Conservation (phyloP, 2,329 filamentous ascomycete genomes). For the Pleoardoris graminearum region DNA sequence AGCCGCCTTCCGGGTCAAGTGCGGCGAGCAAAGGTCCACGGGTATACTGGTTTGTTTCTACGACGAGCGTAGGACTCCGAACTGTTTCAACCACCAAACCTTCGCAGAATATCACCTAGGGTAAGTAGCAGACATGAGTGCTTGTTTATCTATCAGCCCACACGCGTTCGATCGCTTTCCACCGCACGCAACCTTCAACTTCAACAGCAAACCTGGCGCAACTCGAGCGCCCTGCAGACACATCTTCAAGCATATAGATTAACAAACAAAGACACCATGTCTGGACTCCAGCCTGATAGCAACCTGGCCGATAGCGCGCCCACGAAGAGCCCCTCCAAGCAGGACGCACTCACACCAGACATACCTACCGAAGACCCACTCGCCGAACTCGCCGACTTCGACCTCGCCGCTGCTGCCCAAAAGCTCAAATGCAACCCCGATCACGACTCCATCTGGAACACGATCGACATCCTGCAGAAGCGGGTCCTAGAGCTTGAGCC, state of each 20-base stretch:
- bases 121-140: background rate
- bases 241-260: background rate
- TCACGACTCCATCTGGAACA: background rate
- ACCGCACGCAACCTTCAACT: background rate
- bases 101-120: background rate
- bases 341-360: background rate
- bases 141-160: background rate
- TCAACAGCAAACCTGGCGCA: background rate
- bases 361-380: no score
- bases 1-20: no score
- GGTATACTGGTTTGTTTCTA: background rate
- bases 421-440: background rate
- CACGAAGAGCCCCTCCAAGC: background rate
- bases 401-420: background rate
- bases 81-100: background rate
- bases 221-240: background rate
- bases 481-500: background rate
- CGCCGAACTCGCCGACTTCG: background rate
- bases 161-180: background rate
- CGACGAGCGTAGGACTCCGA: background rate
- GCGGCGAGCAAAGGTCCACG: no score
- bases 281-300: background rate
- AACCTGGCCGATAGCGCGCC: background rate
- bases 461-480: background rate
- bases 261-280: background rate